Conservation (phyloP, 495 filamentous ascomycete genomes). For the Penicillium cataractarum region DNA sequence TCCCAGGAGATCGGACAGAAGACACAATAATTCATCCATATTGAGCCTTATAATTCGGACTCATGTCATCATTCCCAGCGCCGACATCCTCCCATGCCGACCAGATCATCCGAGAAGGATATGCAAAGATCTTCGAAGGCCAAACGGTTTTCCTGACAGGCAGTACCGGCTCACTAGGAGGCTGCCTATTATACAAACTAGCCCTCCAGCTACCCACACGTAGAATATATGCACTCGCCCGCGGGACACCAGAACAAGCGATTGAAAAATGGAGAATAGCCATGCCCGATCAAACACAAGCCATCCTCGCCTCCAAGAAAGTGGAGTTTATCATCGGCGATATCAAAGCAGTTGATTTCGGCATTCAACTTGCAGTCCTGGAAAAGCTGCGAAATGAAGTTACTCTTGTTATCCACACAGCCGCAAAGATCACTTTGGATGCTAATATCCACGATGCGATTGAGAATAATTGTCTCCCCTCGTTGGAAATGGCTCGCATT, state of each 20-base stretch:
- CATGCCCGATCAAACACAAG: constrained; percentile 38
- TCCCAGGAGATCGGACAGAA: not conserved
- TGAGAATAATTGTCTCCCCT: constrained; percentile 42
- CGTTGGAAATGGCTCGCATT: constrained; percentile 38
- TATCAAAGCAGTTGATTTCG: constrained; percentile 33
- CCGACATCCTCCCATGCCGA: constrained; percentile 24
- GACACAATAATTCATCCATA: no score
- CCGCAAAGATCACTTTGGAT: constrained; percentile 41
- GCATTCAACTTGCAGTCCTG: constrained; percentile 27
- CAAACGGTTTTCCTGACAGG: constrained; percentile 45
- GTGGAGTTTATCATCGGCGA: constrained; percentile 41
- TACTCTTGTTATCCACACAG: constrained; percentile 43
- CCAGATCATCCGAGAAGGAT: constrained; percentile 31
- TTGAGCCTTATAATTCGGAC: not conserved
- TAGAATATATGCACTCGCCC: constrained; percentile 39
- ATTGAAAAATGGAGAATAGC: constrained; percentile 36
- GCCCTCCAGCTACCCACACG: constrained; percentile 39
- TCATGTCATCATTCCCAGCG: constrained; percentile 20
- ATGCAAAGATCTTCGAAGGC: constrained; percentile 30
- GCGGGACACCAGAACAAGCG: constrained; percentile 30
- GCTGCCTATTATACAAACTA: constrained; percentile 43
- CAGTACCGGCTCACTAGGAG: constrained; percentile 42
- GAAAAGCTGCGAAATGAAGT: constrained; percentile 31
- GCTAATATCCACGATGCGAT: constrained; percentile 36
- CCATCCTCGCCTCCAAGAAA: constrained; percentile 33